phyloP scores from a whole-genome alignment of 2,329 filamentous ascomycete species.

The Achaetomium macrosporum region DNA sequence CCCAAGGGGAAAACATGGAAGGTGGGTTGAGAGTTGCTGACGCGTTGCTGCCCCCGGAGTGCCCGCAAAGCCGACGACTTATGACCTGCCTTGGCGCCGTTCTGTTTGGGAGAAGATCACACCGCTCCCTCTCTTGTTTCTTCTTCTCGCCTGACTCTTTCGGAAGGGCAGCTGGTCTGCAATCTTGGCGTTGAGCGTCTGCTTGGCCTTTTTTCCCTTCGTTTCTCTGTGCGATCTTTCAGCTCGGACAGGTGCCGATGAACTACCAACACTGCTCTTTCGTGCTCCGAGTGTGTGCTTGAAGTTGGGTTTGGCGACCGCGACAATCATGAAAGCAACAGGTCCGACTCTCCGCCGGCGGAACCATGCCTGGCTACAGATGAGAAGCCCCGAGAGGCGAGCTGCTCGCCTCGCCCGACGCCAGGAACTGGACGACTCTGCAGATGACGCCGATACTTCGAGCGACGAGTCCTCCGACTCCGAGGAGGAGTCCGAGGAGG shows the following conservation, averaged over 20 bases:
- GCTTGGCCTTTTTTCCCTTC: not conserved
- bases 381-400: constrained; percentile 13
- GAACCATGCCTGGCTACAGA: constrained; percentile 19
- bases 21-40: not conserved
- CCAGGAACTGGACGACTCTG: constrained; percentile 6
- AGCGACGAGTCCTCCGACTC: constrained; percentile 6
- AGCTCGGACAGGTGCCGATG: constrained; percentile 12
- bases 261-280: not conserved
- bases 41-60: not conserved
- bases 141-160: constrained; percentile 3
- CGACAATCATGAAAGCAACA: constrained; percentile 15
- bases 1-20: not conserved
- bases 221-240: not conserved
- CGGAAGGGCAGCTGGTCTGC: constrained; percentile 20
- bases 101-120: constrained; percentile 6
- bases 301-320: not conserved
- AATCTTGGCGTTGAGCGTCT: constrained; percentile 6
- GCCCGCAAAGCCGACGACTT: not conserved
- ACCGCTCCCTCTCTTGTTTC: constrained; percentile 2
- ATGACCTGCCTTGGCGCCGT: constrained; percentile 12
- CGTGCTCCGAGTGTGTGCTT: not conserved
- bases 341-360: constrained; percentile 16
- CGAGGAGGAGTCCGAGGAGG: not conserved
- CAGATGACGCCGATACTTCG: constrained; percentile 7
- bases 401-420: constrained; percentile 8